These are phyloP conservation scores for Bauhinia variegata DNA, from an alignment of 306 rosid species.

Conservation along the genomic window DNA sequence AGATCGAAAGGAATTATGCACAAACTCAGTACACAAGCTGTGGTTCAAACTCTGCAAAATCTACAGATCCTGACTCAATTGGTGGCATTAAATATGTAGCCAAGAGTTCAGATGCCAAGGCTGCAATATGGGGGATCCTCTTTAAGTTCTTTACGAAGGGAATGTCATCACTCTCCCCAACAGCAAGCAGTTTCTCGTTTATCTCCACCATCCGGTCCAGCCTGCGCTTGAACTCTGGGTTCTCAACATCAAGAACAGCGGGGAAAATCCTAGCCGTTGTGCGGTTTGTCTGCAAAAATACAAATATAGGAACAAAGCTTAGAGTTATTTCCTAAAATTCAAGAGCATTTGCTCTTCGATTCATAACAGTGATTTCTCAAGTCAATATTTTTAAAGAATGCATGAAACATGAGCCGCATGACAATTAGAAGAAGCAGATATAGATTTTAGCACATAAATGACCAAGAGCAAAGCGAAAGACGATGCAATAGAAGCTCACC, in stretches of 20 bases:
- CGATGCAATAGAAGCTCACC: constrained; percentile 52
- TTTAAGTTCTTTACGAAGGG: constrained; percentile 85
- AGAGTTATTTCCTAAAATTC: constrained; percentile 5
- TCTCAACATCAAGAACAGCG: constrained; percentile 94
- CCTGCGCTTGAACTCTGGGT: constrained; percentile 92
- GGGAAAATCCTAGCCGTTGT: constrained; percentile 96
- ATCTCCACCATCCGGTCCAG: constrained; percentile 90
- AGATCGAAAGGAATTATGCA: constrained; percentile 40
- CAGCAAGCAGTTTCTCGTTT: constrained; percentile 71
- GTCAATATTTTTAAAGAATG: not conserved
- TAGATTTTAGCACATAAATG: not conserved
- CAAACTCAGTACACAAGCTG: constrained; percentile 76
- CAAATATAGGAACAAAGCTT: constrained; percentile 5
- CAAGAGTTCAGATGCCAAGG: constrained; percentile 78
- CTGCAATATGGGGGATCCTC: constrained; percentile 85
- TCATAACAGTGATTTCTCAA: constrained; percentile 2
- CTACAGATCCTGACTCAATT: constrained; percentile 95
- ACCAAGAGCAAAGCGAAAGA: not conserved
- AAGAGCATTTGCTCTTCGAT: not conserved
- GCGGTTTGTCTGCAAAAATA: constrained; percentile 81
- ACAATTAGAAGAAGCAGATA: constrained; percentile 1
- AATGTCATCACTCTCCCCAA: constrained; percentile 67
- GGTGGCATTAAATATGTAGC: constrained; percentile 95
- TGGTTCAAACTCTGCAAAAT: constrained; percentile 86
- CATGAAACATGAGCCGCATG: not conserved